phyloP scores from a whole-genome alignment of 1,139 yeast genomes.

The Geotrichum restrictum region DNA sequence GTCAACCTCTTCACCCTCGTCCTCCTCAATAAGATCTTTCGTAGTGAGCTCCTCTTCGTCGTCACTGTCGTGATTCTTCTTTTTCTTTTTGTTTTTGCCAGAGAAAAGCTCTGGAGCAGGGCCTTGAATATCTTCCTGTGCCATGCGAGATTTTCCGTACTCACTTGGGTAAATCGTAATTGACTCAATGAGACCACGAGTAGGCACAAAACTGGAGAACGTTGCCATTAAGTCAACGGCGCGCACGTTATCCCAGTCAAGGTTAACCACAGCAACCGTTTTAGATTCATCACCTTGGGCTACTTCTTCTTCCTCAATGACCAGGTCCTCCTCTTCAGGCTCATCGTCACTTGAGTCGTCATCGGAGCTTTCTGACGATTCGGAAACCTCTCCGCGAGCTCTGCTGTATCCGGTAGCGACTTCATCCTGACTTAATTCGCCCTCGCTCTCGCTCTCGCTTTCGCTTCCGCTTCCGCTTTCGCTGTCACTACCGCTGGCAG shows the following conservation, averaged over 20 bases:
- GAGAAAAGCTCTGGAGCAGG: constrained; percentile 84
- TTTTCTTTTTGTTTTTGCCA: constrained; percentile 42
- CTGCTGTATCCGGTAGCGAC: constrained; percentile 47
- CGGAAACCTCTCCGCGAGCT: constrained; percentile 70
- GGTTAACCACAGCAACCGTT: constrained; percentile 84
- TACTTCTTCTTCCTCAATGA: constrained; percentile 62
- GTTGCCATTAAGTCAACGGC: constrained; percentile 89
- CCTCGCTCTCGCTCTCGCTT: constrained; percentile 27
- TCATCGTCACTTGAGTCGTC: constrained; percentile 35
- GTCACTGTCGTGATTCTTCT: constrained; percentile 27
- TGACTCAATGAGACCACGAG: constrained; percentile 63
- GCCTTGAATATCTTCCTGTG: constrained; percentile 83
- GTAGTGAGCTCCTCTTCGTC: constrained; percentile 35
- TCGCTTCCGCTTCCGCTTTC: constrained; percentile 22
- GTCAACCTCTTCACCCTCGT: constrained; percentile 47
- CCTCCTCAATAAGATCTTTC: constrained; percentile 35
- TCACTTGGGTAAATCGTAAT: constrained; percentile 86
- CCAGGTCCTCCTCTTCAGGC: constrained; percentile 47
- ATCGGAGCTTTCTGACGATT: constrained; percentile 42
- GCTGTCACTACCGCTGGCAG: constrained; percentile 15
- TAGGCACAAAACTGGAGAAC: constrained; percentile 79
- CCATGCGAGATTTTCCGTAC: constrained; percentile 90
- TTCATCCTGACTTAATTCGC: constrained; percentile 30
- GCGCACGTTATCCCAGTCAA: constrained; percentile 94
- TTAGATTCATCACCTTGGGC: constrained; percentile 83